Percentiles rank a stretch among this genome's conserved stretches.
phyloP scores from a whole-genome alignment of 2,329 filamentous ascomycete species.

The Dactylellina drechsleri region DNA sequence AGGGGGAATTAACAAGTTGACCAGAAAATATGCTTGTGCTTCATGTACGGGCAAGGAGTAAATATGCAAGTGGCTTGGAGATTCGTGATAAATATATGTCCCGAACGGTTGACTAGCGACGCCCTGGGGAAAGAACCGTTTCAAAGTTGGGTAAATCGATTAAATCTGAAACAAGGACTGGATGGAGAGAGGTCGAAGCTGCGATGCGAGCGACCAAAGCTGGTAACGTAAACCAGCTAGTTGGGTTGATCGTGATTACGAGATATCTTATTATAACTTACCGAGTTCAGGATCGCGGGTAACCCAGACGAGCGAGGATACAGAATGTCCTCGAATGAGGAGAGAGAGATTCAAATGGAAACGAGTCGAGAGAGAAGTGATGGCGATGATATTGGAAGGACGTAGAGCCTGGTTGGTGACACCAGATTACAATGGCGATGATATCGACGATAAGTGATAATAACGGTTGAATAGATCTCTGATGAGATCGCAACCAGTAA shows the following conservation, averaged over 20 bases:
- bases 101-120: constrained; percentile 21
- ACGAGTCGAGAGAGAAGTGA: constrained; percentile 1
- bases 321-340: background rate
- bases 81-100: background rate
- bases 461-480: constrained; percentile 6
- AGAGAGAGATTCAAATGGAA: constrained; percentile 1
- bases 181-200: constrained; percentile 21
- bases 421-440: constrained; percentile 7
- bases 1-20: no score
- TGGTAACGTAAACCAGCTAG: no score
- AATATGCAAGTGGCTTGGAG: background rate
- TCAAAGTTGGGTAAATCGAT: constrained; percentile 19
- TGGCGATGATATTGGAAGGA: background rate
- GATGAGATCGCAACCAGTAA: constrained; percentile 1
- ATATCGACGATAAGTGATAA: constrained; percentile 37
- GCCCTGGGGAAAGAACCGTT: constrained; percentile 41
- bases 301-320: constrained; percentile 25
- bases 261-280: constrained; percentile 9
- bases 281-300: constrained; percentile 17
- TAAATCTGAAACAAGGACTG: constrained; percentile 34
- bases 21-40: no score
- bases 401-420: background rate
- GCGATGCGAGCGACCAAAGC: constrained; percentile 4
- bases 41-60: constrained; percentile 20
- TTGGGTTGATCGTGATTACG: no score